Conservation (phyloP, 805 yeast genomes). For the Komagataella kurtzmanii region DNA sequence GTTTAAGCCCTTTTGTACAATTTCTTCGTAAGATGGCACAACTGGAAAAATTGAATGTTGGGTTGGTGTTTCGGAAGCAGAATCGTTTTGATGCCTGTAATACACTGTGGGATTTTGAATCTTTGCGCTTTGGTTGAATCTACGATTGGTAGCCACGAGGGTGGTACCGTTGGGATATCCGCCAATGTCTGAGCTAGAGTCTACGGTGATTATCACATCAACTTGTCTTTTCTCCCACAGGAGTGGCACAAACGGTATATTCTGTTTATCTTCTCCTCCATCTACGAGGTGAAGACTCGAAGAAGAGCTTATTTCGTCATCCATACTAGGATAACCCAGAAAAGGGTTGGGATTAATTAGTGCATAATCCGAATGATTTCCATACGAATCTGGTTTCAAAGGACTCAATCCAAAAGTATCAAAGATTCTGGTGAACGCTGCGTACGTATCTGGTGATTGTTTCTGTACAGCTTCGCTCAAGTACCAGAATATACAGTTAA, state of each 20-base stretch:
- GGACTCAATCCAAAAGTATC: slow-evolving; percentile 31
- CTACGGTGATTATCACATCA: slow-evolving; percentile 53
- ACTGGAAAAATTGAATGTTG: slow-evolving; percentile 16
- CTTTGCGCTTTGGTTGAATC: slow-evolving; percentile 18
- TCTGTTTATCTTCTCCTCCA: slow-evolving; percentile 71
- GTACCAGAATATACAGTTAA: slow-evolving; percentile 49
- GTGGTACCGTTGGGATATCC: slow-evolving; percentile 62
- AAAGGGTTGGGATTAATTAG: slow-evolving; percentile 64
- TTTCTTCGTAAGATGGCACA: slow-evolving; percentile 18
- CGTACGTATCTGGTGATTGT: slow-evolving; percentile 30
- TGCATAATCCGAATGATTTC: slow-evolving; percentile 46
- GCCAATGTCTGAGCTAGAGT: slow-evolving; percentile 53
- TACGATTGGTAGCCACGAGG: slow-evolving; percentile 36
- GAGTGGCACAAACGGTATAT: slow-evolving; percentile 55
- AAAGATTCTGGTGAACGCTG: slow-evolving; percentile 33
- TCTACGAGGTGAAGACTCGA: slow-evolving; percentile 45
- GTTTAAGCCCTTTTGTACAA: slow-evolving; percentile 10
- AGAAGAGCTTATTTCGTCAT: slow-evolving; percentile 21
- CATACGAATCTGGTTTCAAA: slow-evolving; percentile 23
- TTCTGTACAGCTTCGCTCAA: neutral
- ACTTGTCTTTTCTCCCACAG: slow-evolving; percentile 45
- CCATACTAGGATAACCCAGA: slow-evolving; percentile 7
- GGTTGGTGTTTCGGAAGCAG: slow-evolving; percentile 1
- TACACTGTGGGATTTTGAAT: neutral
- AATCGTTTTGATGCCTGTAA: neutral